phyloP scores from a whole-genome alignment of 306 rosid genomes.

The Cucumis sativus region DNA sequence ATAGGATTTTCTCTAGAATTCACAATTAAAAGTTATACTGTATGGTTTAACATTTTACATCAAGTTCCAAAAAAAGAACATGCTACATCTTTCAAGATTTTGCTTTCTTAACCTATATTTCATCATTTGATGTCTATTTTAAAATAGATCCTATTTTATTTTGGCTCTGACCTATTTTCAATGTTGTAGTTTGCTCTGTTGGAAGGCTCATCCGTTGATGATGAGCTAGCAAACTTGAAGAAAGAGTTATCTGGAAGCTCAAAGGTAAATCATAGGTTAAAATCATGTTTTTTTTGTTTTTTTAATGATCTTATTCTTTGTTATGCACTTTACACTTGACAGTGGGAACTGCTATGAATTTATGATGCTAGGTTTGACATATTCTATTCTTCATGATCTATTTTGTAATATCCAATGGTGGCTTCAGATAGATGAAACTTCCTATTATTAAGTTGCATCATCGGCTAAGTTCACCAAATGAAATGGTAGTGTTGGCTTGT shows the following conservation, averaged over 20 bases:
- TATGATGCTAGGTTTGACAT: not conserved
- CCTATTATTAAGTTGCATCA: not conserved
- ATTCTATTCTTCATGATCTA: not conserved
- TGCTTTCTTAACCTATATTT: not conserved
- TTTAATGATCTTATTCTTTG: not conserved
- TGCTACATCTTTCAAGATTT: not conserved
- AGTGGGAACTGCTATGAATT: not conserved
- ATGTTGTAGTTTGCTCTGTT: slow-evolving; percentile 71
- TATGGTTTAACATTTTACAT: not conserved
- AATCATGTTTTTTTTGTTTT: too few species aligned
- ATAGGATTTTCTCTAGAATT: not conserved
- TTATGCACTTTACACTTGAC: not conserved
- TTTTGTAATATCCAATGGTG: not conserved
- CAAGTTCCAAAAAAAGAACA: not conserved
- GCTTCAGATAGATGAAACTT: not conserved
- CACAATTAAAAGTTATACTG: not conserved
- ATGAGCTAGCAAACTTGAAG: slow-evolving; percentile 34
- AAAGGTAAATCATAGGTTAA: slow-evolving; percentile 31
- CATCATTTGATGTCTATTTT: not conserved
- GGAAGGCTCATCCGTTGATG: slow-evolving; percentile 75
- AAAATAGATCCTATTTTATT: not conserved
- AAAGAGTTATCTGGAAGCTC: slow-evolving; percentile 53
- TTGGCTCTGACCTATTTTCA: not conserved
- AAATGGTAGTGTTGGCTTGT: not conserved
- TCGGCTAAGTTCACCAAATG: not conserved